Base-by-base conservation (phyloP, 148 eudicot genomes). In the Silene conica region DNA sequence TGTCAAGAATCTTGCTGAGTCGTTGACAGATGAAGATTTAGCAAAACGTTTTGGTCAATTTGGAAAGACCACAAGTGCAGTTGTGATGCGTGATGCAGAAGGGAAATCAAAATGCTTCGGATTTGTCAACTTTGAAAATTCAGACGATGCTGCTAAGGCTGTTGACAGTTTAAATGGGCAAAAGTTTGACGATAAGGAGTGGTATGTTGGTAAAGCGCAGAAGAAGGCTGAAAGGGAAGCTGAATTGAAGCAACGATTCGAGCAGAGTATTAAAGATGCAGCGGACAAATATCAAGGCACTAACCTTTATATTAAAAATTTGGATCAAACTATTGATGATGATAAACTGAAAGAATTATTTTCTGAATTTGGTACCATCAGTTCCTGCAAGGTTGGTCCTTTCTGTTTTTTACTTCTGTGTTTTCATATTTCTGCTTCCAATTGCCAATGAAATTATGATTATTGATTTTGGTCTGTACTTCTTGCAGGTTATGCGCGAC, bases 51-150 rank as follows among this genome's bases (percentile, higher is more conserved):
- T 90, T 80, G 86, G 92, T 75, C 89, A 95, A 78, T 88, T 69
- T 84, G 98, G 97, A 55, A 31, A 81, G 28, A 86, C 88, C 23
- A 90, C 97, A 5, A 95, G 98, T 80, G 83, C 84, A 69, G 90
- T 84, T 72, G 93, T 95, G 76, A 95, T 92, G 97, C 88, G 85
- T 72, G 90, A 93, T 78, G 80, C 65, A 4, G 88, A 91, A 71
- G 98, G 98, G 43, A 93, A 89, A 56, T 92, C 98, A 4, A 95
- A 84, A 71, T 74, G 97, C 79, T 95, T 95, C 84, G 97, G 98
- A 18, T 95, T 95, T 85, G 86, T 95, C n/a, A 95, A 92, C 82
- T 95, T 92, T 80, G 98, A 92, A 72, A 86, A 79, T 80, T 80
- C 91, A 8, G 92, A 93, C 62, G 98, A 82, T 78, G 97, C 97